A percentile compares a stretch with the other conserved stretches of the same genome.
These are phyloP conservation scores for Phoma sp. DNA, from an alignment of 2,329 filamentous ascomycete genomes.

Conservation along the genomic window DNA sequence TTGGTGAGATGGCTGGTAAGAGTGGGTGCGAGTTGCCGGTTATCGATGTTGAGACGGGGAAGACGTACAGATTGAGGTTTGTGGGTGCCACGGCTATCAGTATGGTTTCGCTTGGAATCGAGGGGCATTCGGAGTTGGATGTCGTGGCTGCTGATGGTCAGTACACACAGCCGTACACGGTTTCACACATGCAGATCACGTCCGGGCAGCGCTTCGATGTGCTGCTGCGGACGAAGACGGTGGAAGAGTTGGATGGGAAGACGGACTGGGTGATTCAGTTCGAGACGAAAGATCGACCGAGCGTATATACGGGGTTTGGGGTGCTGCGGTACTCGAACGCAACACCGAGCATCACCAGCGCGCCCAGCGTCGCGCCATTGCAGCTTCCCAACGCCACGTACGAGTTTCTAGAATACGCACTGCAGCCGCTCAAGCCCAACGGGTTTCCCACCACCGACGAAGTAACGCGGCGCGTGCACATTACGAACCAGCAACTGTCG, in stretches of 20 bases:
- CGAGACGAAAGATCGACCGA: constrained; percentile 59
- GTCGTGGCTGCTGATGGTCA: constrained; percentile 66
- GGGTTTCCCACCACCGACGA: constrained; percentile 44
- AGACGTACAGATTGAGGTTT: constrained; percentile 67
- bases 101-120: constrained; percentile 61
- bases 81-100: constrained; percentile 65
- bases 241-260: constrained; percentile 52
- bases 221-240: constrained; percentile 61
- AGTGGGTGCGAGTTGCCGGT: constrained; percentile 55
- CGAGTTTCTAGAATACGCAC: constrained; percentile 48
- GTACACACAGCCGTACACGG: constrained; percentile 58
- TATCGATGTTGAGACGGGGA: constrained; percentile 65
- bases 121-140: constrained; percentile 61
- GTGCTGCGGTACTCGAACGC: constrained; percentile 50
- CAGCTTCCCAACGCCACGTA: constrained; percentile 42
- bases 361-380: constrained; percentile 34
- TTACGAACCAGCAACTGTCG: constrained; percentile 31
- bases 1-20: constrained; percentile 40
- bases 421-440: constrained; percentile 42
- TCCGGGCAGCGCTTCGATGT: constrained; percentile 67
- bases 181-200: constrained; percentile 61
- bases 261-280: constrained; percentile 55
- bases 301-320: constrained; percentile 56
- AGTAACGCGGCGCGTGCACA: constrained; percentile 44
- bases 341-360: constrained; percentile 5